Base-by-base conservation (phyloP, 2,329 filamentous ascomycete genomes). In the Didymella segeticola region DNA sequence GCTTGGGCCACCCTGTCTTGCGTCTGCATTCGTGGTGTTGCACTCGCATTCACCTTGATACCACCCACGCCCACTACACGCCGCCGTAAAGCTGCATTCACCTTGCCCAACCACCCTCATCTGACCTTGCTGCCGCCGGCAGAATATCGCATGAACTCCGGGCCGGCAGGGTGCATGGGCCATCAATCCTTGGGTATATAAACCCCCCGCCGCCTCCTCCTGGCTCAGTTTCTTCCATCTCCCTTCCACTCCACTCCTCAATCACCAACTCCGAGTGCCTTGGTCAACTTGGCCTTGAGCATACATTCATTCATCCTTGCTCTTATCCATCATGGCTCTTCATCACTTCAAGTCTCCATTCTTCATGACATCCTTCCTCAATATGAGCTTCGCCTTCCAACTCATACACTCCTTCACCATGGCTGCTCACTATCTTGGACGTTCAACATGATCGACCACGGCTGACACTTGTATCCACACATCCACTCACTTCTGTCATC, bases 341-440 rank as follows among this genome's bases (percentile, higher is more conserved):
- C 34, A 10, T 47, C 27, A 43, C 23, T 50, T 43, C 38, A 50
- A 45, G 31, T 43, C 25, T 39, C 19, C 41, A 33, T 45, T 43
- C 25, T 39, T 22, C 41, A 33, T 45, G 29, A 33, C 26, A 39
- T 26, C 39, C 33, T 31, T 31, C 39, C 25, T 25, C 33, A 15
- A 45, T 33, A 38, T 50, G 30, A 43, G 19, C 47, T 37, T 20
- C n/a, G 25, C 23, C 39, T 29, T 15, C 2, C 47, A 30, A 2
- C 25, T 25, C n/a, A 17, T 25, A 22, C 39, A 27, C 39, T 37
- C 47, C 19, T 50, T 41, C 36, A 26, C 20, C 25, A 50, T 50
- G 23, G 23, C 19, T 43, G 31, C 41, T 45, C 33, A 38, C 26
- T 20, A 51, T 31, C 47, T 17, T 38, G 31, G 6, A 37, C 25